Base-by-base conservation (phyloP, 768 basidiomycete species). In the Pisolithus microcarpus region DNA sequence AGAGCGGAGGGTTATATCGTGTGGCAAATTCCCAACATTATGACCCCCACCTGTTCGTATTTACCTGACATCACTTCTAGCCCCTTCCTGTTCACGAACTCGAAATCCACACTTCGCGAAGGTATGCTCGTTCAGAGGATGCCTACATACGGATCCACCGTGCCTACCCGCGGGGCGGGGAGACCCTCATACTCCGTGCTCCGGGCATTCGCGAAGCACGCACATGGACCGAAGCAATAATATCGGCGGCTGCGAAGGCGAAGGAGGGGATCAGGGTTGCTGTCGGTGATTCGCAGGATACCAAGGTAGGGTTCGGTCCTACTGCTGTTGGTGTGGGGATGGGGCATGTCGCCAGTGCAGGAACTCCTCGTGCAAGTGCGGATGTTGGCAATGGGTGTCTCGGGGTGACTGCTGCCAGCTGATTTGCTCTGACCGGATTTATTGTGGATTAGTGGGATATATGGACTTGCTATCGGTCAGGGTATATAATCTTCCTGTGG, bases 21-120 rank as follows among this genome's bases (percentile, higher is more conserved):
- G 87, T 92, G 81, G 92, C 92, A 48, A 58, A 82, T 70, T 34
- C 31, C 15, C 15, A 0, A 34, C 21, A 43, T 28, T 37, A 11
- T 26, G n/a, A 16, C 18, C 24, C 15, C 24, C 23, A 23, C 11
- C 39, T 9, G 19, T 10, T 43, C 38, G 15, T 39, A 28, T 15
- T 38, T 24, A 31, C 18, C 7, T 46, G 18, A 42, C 37, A 5
- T 26, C 38, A 38, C 42, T 21, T 38, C 19, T 55, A 88, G 88
- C 87, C 87, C n/a, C 82, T 89, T 43, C 79, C 83, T 0, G 69
- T 89, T n/a, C 72, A 79, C 5, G 82, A 87, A 57, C 75, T 83
- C 18, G 75, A 77, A 56, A 78, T 87, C 11, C 76, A 72, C 51
- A 77, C 81, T 5, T 63, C 73, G n/a, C 70, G 74, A 19, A 26